Conservation (phyloP, 495 filamentous ascomycete species). For the Hypomontagnella monticulosa region DNA sequence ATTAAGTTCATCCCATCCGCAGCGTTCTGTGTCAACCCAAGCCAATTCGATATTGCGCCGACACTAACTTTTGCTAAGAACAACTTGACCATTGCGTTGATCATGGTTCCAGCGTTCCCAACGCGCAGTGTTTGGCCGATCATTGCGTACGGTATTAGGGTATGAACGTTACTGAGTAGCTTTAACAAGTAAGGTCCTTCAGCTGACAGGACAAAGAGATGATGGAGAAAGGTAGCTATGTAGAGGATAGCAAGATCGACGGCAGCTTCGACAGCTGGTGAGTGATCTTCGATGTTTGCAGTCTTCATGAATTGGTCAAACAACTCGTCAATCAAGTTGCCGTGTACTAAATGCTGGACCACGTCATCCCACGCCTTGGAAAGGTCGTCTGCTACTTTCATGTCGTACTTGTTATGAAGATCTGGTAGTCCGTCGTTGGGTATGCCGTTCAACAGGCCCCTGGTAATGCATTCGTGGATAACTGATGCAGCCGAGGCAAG, state of each 20-base stretch:
- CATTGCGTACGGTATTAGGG: conserved; percentile 67
- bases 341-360: conserved; percentile 66
- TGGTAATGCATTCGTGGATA: conserved; percentile 66
- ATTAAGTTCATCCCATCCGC: conserved; percentile 76
- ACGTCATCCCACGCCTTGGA: conserved; percentile 65
- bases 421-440: conserved; percentile 45
- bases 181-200: conserved; percentile 70
- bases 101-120: conserved; percentile 75
- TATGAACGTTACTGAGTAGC: conserved; percentile 65
- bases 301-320: conserved; percentile 64
- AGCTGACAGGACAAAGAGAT: conserved; percentile 68
- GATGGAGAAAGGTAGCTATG: conserved; percentile 70
- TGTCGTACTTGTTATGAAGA: conserved; percentile 60
- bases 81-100: conserved; percentile 69
- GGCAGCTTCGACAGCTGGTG: conserved; percentile 62
- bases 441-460: conserved; percentile 65
- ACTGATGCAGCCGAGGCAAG: conserved; percentile 70
- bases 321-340: conserved; percentile 65
- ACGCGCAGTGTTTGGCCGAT: conserved; percentile 70
- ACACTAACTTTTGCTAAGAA: conserved; percentile 72
- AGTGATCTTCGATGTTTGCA: conserved; percentile 65
- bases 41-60: conserved; percentile 70
- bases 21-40: conserved; percentile 65
- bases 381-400: conserved; percentile 62
- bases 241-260: conserved; percentile 68